Percentiles rank a stretch among this genome's conserved stretches.
These are phyloP conservation scores for Cordyceps militaris DNA, from an alignment of 2,329 filamentous ascomycete species.

Conservation along the genomic window DNA sequence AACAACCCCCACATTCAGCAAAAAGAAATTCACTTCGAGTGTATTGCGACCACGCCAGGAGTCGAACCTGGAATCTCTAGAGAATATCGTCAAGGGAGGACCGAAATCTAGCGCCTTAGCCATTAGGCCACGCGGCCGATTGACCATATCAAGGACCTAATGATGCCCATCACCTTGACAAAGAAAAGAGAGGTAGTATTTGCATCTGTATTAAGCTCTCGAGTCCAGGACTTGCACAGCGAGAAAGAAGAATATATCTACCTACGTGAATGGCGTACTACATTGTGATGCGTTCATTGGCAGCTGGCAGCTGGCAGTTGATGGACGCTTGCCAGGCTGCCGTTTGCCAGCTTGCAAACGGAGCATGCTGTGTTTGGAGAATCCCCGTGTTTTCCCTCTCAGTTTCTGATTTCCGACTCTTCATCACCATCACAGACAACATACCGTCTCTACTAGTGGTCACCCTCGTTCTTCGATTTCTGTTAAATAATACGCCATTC, in stretches of 20 bases:
- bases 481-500: neutral
- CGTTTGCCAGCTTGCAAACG: conserved; percentile 6
- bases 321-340: neutral
- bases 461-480: neutral
- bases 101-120: conserved; percentile 39
- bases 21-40: neutral
- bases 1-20: neutral
- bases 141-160: conserved; percentile 5
- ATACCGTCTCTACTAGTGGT: too few species aligned
- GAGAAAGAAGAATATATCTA: neutral
- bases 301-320: neutral
- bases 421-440: too few species aligned
- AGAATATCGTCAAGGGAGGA: conserved; percentile 19
- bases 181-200: neutral
- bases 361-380: neutral
- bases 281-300: neutral
- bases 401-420: neutral
- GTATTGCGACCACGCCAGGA: conserved; percentile 33
- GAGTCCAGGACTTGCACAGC: neutral
- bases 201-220: too few species aligned
- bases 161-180: neutral
- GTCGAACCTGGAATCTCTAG: conserved; percentile 39
- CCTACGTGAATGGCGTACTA: neutral
- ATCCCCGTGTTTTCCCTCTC: neutral
- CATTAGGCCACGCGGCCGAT: conserved; percentile 37